Conservation (phyloP, 2,329 filamentous ascomycete genomes). For the Aspergillaceae sp. region DNA sequence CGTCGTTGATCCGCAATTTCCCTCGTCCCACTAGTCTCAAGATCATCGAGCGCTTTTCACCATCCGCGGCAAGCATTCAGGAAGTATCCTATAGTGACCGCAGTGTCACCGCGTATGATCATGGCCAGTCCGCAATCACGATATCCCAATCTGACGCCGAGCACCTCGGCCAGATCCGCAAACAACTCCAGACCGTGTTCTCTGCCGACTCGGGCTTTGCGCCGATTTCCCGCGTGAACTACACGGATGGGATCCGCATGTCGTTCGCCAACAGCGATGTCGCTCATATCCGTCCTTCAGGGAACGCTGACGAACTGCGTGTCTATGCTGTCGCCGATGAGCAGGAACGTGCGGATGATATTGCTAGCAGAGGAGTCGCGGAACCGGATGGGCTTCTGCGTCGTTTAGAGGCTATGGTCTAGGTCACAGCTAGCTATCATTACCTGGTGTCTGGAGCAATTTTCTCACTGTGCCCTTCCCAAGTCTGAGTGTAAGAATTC, state of each 20-base stretch:
- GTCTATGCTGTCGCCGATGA: conserved; percentile 25
- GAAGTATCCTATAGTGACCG: conserved; percentile 11
- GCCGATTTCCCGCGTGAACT: conserved; percentile 17
- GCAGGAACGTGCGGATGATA: conserved; percentile 22
- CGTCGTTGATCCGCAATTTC: conserved; percentile 24
- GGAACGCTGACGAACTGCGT: conserved; percentile 27
- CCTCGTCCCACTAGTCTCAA: conserved; percentile 22
- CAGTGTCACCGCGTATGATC: conserved; percentile 8
- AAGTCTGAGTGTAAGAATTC: no score
- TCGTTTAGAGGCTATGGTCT: conserved; percentile 8
- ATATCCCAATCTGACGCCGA: conserved; percentile 7
- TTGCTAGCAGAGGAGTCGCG: conserved; percentile 17
- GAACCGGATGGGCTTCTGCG: conserved; percentile 22
- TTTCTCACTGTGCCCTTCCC: no score
- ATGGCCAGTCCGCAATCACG: conserved; percentile 1
- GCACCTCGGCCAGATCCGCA: conserved; percentile 13
- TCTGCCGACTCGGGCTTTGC: conserved; percentile 18
- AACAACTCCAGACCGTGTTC: conserved; percentile 20
- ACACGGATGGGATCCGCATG: conserved; percentile 26
- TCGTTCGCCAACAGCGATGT: conserved; percentile 25
- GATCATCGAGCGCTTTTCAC: conserved; percentile 22
- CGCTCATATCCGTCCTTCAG: conserved; percentile 25
- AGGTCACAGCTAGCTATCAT: no score
- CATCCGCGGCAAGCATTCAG: conserved; percentile 13
- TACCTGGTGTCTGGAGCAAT: no score